Evolutionary conservation across 768 basidiomycete genomes (phyloP).

Genomic region (Phlebiopsis gigantea): DNA sequence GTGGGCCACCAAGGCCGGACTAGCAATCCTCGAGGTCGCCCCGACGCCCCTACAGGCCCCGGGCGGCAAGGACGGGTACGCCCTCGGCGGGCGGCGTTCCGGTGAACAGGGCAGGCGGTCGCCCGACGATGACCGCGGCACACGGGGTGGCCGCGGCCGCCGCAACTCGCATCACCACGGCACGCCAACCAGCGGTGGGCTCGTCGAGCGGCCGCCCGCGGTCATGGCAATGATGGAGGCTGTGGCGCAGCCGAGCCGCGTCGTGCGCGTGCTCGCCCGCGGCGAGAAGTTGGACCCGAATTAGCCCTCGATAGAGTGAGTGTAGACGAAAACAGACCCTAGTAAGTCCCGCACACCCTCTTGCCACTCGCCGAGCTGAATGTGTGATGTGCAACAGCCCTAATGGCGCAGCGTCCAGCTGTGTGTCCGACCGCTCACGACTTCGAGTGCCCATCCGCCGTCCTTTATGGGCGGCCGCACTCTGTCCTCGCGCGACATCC

Average conservation of each 20-base stretch:
- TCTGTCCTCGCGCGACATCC: neutral
- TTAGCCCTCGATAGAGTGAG: neutral
- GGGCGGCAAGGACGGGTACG: neutral
- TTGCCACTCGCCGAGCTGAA: neutral
- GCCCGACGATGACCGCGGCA: conserved; percentile 23
- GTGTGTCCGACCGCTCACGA: neutral
- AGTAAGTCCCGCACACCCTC: neutral
- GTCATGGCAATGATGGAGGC: conserved; percentile 82
- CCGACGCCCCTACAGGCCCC: conserved; percentile 5
- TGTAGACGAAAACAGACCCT: neutral
- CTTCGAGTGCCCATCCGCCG: neutral
- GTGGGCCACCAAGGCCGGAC: conserved; percentile 64
- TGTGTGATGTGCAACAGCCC: no score
- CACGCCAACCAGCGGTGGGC: conserved; percentile 23
- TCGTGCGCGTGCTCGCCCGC: conserved; percentile 74
- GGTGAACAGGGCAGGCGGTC: conserved; percentile 21
- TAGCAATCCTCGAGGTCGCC: conserved; percentile 52
- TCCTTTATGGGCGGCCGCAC: neutral
- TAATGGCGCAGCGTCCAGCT: neutral
- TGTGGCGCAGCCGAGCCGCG: conserved; percentile 66
- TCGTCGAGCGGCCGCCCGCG: conserved; percentile 75
- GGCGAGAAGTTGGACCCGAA: conserved; percentile 76
- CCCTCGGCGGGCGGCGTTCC: conserved; percentile 15
- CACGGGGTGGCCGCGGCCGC: conserved; percentile 20
- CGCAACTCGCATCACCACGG: conserved; percentile 18